Percentiles rank a stretch among this genome's conserved stretches.
Conservation (phyloP, 2,329 filamentous ascomycete species). For the Monosporascus sp. region DNA sequence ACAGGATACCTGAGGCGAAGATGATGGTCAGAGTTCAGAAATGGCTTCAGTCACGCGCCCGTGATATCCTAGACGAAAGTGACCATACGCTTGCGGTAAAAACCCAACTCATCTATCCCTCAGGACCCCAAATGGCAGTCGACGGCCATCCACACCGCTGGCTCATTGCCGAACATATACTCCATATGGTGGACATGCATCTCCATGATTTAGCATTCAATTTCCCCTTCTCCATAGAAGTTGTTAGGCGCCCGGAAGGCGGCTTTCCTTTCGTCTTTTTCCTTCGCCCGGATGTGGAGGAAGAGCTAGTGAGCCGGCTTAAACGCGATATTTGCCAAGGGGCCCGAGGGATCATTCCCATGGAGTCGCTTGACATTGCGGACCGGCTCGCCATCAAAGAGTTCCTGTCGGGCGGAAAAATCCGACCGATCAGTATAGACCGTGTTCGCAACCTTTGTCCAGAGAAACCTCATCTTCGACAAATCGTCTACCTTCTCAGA, state of each 20-base stretch:
- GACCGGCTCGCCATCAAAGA: slow-evolving; percentile 20
- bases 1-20: slow-evolving; percentile 31
- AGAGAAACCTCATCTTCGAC: slow-evolving; percentile 25
- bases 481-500: slow-evolving; percentile 49
- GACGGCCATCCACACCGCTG: slow-evolving; percentile 50
- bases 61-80: slow-evolving; percentile 61
- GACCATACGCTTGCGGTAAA: slow-evolving; percentile 47
- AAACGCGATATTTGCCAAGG: slow-evolving; percentile 34
- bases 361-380: slow-evolving; percentile 23
- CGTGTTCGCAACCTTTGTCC: slow-evolving; percentile 24
- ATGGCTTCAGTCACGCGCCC: slow-evolving; percentile 41
- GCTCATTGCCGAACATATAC: slow-evolving; percentile 35
- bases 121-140: slow-evolving; percentile 39
- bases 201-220: slow-evolving; percentile 28
- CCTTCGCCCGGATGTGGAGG: slow-evolving; percentile 41
- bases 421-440: slow-evolving; percentile 15
- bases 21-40: slow-evolving; percentile 45
- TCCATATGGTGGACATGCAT: slow-evolving; percentile 35
- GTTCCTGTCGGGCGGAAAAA: slow-evolving; percentile 22
- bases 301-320: slow-evolving; percentile 35
- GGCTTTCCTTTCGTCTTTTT: slow-evolving; percentile 55
- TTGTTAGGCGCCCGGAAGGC: slow-evolving; percentile 30
- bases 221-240: slow-evolving; percentile 40
- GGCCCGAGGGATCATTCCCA: slow-evolving; percentile 23
- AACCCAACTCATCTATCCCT: slow-evolving; percentile 53